phyloP scores from a whole-genome alignment of 805 yeast genomes.

The Saccharomycopsis malanga region DNA sequence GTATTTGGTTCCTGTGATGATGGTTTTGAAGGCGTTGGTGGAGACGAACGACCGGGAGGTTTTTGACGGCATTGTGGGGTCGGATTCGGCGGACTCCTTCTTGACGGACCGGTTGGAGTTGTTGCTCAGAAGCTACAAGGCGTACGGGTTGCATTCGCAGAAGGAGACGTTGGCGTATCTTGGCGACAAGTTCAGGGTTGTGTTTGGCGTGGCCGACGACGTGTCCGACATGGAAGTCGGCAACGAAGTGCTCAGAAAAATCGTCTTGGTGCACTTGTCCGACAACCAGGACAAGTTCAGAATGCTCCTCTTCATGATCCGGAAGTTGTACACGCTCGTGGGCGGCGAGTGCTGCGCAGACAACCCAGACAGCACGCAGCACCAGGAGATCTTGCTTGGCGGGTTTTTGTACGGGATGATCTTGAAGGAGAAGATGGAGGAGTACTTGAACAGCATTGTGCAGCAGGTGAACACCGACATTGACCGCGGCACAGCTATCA shows the following conservation, averaged over 20 bases:
- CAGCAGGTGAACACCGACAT: conserved; percentile 74
- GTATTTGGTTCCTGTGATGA: conserved; percentile 84
- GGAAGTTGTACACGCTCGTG: conserved; percentile 89
- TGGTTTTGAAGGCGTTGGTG: conserved; percentile 83
- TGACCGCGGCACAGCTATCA: conserved; percentile 71
- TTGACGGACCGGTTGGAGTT: conserved; percentile 96
- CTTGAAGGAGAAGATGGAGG: conserved; percentile 92
- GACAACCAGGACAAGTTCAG: conserved; percentile 75
- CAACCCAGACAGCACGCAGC: conserved; percentile 98
- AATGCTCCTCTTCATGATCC: conserved; percentile 85
- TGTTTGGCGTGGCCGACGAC: conserved; percentile 83
- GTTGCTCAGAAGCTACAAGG: conserved; percentile 79
- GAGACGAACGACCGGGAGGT: conserved; percentile 93
- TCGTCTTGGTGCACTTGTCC: conserved; percentile 82
- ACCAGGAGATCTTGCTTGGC: conserved; percentile 92
- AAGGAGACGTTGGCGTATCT: conserved; percentile 88
- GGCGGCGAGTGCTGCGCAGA: conserved; percentile 97
- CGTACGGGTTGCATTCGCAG: conserved; percentile 68
- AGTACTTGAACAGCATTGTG: conserved; percentile 68
- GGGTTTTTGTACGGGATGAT: conserved; percentile 97
- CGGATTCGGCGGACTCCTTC: conserved; percentile 81
- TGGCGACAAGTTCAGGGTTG: conserved; percentile 94
- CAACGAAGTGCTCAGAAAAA: conserved; percentile 67
- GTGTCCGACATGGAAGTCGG: conserved; percentile 89
- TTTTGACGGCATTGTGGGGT: conserved; percentile 92